These are phyloP conservation scores for Tilletia indica DNA, from an alignment of 1,284 basidiomycete species.

Conservation along the genomic window DNA sequence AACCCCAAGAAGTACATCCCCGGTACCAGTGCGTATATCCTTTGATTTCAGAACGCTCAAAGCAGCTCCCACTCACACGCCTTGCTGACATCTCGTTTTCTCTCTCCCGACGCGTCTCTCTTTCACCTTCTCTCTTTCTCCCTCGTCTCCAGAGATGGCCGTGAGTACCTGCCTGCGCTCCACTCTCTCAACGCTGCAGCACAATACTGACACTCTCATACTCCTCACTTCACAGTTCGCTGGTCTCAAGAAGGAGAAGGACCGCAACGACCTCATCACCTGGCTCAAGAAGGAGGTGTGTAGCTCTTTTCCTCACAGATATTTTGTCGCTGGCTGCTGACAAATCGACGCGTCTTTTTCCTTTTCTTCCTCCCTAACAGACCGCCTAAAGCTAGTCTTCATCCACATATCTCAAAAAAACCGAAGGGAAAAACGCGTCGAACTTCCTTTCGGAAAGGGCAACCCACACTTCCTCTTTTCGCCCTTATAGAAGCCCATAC, in stretches of 20 bases:
- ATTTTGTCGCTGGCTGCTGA: too few species aligned
- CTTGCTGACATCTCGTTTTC: neutral
- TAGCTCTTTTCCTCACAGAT: neutral
- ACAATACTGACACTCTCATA: neutral
- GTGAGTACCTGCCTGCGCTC: neutral
- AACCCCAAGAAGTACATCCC: conserved; percentile 86
- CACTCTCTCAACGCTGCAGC: neutral
- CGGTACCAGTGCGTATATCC: conserved; percentile 31
- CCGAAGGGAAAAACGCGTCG: too few species aligned
- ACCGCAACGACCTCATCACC: conserved; percentile 53
- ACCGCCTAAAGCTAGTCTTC: neutral
- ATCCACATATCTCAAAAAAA: too few species aligned
- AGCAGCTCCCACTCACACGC: neutral
- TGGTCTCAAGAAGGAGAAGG: conserved; percentile 53
- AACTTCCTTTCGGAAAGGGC: too few species aligned
- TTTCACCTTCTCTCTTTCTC: neutral
- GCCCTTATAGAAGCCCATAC: too few species aligned
- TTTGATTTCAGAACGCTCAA: neutral
- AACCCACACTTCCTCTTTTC: too few species aligned
- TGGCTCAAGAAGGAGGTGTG: conserved; percentile 34
- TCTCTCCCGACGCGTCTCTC: conserved; percentile 6
- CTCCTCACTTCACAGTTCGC: conserved; percentile 28
- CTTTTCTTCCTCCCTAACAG: neutral
- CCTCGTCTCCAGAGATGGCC: conserved; percentile 14
- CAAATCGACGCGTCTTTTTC: too few species aligned